A percentile compares a stretch with the other conserved stretches of the same genome.
These are phyloP conservation scores for Xylaria castorea DNA, from an alignment of 495 filamentous ascomycete species.

Conservation along the genomic window DNA sequence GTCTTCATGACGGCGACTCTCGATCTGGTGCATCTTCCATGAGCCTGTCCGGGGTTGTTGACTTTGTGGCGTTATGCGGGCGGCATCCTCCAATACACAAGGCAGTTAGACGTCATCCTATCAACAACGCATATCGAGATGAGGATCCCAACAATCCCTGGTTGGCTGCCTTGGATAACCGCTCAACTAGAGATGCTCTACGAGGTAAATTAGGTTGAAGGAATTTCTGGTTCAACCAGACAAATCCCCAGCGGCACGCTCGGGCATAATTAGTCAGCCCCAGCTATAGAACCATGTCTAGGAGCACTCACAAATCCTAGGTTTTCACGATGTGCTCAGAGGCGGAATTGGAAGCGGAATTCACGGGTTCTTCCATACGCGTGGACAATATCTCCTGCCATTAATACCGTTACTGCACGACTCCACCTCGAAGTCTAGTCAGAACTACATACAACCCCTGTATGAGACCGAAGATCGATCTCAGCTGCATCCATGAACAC, in stretches of 20 bases:
- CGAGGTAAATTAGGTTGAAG: slow-evolving; percentile 19
- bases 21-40: slow-evolving; percentile 11
- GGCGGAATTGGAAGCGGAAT: neutral
- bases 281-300: neutral
- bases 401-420: neutral
- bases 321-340: neutral
- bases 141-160: slow-evolving; percentile 7
- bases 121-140: neutral
- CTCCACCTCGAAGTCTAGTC: slow-evolving; percentile 5
- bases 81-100: slow-evolving; percentile 7
- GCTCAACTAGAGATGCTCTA: neutral
- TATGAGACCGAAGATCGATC: slow-evolving; percentile 21
- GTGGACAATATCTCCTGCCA: neutral
- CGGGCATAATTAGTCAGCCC: neutral
- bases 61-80: slow-evolving; percentile 23
- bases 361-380: neutral
- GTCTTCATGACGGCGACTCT: neutral
- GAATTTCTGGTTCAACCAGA: slow-evolving; percentile 1
- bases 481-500: slow-evolving; percentile 10
- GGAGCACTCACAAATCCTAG: neutral
- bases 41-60: neutral
- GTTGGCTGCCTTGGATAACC: neutral
- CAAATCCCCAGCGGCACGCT: neutral
- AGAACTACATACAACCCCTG: neutral
- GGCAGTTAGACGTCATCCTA: neutral